phyloP scores from a whole-genome alignment of 2,329 filamentous ascomycete genomes.

The Trichophyton mentagrophytes region DNA sequence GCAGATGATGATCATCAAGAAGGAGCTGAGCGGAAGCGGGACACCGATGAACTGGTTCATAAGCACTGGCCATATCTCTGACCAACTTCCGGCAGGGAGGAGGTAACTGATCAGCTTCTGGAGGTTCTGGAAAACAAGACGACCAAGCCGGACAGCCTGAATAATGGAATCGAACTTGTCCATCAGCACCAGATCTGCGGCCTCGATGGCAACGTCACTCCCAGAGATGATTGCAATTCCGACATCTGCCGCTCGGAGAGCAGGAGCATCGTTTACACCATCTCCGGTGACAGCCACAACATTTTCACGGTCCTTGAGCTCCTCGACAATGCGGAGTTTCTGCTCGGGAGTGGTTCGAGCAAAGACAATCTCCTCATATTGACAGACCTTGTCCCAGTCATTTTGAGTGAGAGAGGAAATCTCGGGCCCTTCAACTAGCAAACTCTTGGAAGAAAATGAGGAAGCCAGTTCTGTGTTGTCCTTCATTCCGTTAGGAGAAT shows the following conservation, averaged over 20 bases:
- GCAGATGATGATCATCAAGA: constrained; percentile 46
- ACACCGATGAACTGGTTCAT: constrained; percentile 60
- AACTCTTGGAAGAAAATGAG: constrained; percentile 31
- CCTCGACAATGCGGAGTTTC: constrained; percentile 65
- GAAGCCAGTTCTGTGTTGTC: constrained; percentile 11
- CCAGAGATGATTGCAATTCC: constrained; percentile 48
- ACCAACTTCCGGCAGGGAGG: constrained; percentile 58
- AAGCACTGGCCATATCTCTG: constrained; percentile 57
- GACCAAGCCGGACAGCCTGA: constrained; percentile 57
- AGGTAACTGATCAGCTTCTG: constrained; percentile 65
- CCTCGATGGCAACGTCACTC: constrained; percentile 50
- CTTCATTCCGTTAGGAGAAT: constrained; percentile 18
- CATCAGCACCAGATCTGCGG: constrained; percentile 49
- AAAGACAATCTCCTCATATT: constrained; percentile 63
- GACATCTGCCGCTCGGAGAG: constrained; percentile 46
- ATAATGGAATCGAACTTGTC: constrained; percentile 62
- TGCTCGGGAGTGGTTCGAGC: constrained; percentile 65
- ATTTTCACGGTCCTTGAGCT: constrained; percentile 51
- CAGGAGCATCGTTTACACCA: constrained; percentile 40
- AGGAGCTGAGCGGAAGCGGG: constrained; percentile 59
- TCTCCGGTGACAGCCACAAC: constrained; percentile 44
- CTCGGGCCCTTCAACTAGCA: constrained; percentile 54
- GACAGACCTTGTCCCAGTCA: constrained; percentile 55
- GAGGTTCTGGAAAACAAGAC: constrained; percentile 62
- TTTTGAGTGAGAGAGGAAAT: constrained; percentile 51